Conservation (phyloP, 768 basidiomycete genomes). For the Zangia roseola region DNA sequence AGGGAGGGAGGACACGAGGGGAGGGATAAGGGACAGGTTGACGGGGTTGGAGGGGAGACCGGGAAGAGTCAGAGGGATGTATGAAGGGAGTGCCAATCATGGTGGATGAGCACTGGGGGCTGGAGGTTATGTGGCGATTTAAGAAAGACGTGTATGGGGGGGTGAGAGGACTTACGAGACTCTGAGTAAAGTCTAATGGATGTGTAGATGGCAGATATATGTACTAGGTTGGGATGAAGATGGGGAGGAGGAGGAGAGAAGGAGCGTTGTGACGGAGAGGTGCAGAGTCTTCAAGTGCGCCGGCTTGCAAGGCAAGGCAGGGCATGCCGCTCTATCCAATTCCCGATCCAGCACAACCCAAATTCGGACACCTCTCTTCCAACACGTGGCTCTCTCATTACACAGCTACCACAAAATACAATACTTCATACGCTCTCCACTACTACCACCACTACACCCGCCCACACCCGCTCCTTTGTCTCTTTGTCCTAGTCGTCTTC, state of each 20-base stretch:
- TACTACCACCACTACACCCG: too few relatives aligned
- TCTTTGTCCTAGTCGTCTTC: neutral
- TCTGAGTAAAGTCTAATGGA: neutral
- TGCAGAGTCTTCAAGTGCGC: conserved; percentile 24
- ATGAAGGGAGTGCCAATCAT: conserved; percentile 15
- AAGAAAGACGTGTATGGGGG: conserved; percentile 1
- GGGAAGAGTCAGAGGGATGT: conserved; percentile 2
- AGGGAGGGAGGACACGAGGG: conserved; percentile 10
- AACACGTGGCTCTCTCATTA: conserved; percentile 28
- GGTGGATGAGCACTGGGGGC: conserved; percentile 13
- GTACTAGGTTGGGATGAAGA: neutral
- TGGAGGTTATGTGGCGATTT: conserved; percentile 13
- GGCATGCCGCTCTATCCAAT: conserved; percentile 30
- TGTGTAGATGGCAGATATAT: conserved; percentile 5
- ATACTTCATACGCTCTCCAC: too few relatives aligned
- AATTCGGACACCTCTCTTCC: conserved; percentile 24
- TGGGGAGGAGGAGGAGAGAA: conserved; percentile 9
- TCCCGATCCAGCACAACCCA: conserved; percentile 27
- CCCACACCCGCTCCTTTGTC: conserved; percentile 2
- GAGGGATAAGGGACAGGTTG: conserved; percentile 13
- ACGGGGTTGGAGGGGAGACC: conserved; percentile 16
- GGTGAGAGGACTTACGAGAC: conserved; percentile 6
- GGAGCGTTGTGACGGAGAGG: conserved; percentile 19
- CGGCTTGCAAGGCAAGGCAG: conserved; percentile 33
- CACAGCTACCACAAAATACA: too few relatives aligned